Base-by-base conservation (phyloP, 176 grass and related monocot species). In the Dendrocalamus sinicus region DNA sequence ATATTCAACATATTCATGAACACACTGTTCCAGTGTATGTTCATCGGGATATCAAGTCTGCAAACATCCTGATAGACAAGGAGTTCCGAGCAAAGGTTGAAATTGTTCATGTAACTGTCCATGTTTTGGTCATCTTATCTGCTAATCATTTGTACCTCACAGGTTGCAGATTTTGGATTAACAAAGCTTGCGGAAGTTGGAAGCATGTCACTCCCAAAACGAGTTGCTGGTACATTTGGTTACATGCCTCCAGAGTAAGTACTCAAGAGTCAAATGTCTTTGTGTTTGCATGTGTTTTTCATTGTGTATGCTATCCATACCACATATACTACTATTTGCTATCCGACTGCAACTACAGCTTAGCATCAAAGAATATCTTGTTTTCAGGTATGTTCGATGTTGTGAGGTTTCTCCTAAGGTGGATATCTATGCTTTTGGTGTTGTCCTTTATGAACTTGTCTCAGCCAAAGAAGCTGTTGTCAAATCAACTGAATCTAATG, bases 21-120 rank as follows among this genome's bases (percentile, higher is more conserved):
- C 96, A 98, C 78, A 98, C 91, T 53, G 93, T 98, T 55, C 96
- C 93, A 76, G 90, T 94, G 2, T 98, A 98, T 60, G 94, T 98
- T 85, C 96, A 98, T 78, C 81, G 93, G 1, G 96, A 98, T 84
- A 98, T 98, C 67, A 98, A 98, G 86, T 91, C 96, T 55, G 93
- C 93, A 85, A 98, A 98, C 72, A 98, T 98, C 30, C 88, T 98
- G 86, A 94, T 98, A 89, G 96, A 98, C 83, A 95, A 94, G 83
- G 95, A 98, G 32, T 88, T 71, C 43, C 90, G 78, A 53, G 96
- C 83, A 78, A 98, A 98, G 93, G 96, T 98, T 76, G 8, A 52
- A 70, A 75, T 91, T 52, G 28, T 70, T 76, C 52, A 46, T 47
- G 44, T 20, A 45, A 47, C 13, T 54, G 70, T 19, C 24, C 47